Percentiles rank a stretch among this genome's conserved stretches.
phyloP scores from a whole-genome alignment of 1,139 yeast species.

The Taphrina betulina region DNA sequence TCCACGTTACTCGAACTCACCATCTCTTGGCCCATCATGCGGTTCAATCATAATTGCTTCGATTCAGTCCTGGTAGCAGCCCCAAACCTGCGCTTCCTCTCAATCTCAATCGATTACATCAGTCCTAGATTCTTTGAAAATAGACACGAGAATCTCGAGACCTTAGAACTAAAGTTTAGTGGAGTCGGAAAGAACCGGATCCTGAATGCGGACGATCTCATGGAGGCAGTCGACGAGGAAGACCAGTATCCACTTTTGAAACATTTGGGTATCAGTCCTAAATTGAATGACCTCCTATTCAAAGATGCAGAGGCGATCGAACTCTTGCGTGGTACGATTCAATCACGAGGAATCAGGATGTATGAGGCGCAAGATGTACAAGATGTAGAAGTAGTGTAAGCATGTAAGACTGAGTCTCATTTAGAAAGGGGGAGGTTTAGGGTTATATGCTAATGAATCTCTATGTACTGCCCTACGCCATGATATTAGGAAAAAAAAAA shows the following conservation, averaged over 20 bases:
- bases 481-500: too few species aligned
- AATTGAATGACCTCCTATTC: background rate
- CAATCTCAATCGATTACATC: conserved; percentile 26
- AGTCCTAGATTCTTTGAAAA: conserved; percentile 21
- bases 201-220: conserved; percentile 12
- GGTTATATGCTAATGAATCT: too few species aligned
- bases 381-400: too few species aligned
- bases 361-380: conserved; percentile 2
- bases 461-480: too few species aligned
- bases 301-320: background rate
- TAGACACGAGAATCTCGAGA: conserved; percentile 2
- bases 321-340: background rate
- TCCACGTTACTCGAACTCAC: conserved; percentile 1
- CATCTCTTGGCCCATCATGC: conserved; percentile 25
- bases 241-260: conserved; percentile 1
- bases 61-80: conserved; percentile 11
- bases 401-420: too few species aligned
- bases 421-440: too few species aligned
- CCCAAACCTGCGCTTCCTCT: background rate
- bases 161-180: conserved; percentile 5
- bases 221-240: conserved; percentile 15
- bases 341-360: background rate
- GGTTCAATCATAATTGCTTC: conserved; percentile 17
- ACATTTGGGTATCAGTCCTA: conserved; percentile 2
- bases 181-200: conserved; percentile 23